phyloP scores from a whole-genome alignment of 2,329 filamentous ascomycete species.

The Phaeosphaeriaceae sp. region DNA sequence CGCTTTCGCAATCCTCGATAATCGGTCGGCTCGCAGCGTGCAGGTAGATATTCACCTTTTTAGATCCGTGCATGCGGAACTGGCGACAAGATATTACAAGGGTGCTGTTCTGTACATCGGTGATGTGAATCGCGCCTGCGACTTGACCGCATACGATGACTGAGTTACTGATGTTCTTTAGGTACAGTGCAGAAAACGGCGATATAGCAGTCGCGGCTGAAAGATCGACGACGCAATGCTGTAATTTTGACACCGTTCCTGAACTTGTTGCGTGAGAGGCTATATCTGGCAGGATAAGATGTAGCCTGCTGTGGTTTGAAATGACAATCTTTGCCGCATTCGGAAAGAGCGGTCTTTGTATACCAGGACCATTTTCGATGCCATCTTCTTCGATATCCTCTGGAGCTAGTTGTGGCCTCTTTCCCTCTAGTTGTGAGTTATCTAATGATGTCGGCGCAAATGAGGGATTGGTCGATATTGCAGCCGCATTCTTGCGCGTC shows the following conservation, averaged over 20 bases:
- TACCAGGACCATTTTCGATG: constrained; percentile 15
- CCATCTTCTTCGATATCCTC: constrained; percentile 9
- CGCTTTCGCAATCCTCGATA: constrained; percentile 82
- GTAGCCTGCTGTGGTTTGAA: constrained; percentile 68
- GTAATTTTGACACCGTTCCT: constrained; percentile 73
- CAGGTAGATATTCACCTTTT: constrained; percentile 82
- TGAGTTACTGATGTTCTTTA: constrained; percentile 73
- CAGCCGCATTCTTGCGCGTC: constrained; percentile 54
- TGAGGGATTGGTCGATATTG: constrained; percentile 47
- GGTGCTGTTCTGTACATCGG: constrained; percentile 73
- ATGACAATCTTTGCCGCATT: constrained; percentile 67
- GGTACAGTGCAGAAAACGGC: constrained; percentile 69
- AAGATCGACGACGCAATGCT: constrained; percentile 79
- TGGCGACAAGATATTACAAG: constrained; percentile 78
- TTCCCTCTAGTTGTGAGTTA: constrained; percentile 41
- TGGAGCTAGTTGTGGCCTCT: constrained; percentile 34
- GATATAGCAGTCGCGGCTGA: constrained; percentile 64
- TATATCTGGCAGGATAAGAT: constrained; percentile 77
- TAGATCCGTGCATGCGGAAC: constrained; percentile 89
- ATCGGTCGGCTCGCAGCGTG: constrained; percentile 84
- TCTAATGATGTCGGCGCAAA: constrained; percentile 50
- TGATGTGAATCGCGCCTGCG: constrained; percentile 82
- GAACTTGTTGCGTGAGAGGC: constrained; percentile 75
- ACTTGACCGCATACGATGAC: constrained; percentile 81
- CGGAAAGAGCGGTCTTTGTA: constrained; percentile 62